phyloP scores from a whole-genome alignment of 2,329 filamentous ascomycete species.

The Exophiala sp. region DNA sequence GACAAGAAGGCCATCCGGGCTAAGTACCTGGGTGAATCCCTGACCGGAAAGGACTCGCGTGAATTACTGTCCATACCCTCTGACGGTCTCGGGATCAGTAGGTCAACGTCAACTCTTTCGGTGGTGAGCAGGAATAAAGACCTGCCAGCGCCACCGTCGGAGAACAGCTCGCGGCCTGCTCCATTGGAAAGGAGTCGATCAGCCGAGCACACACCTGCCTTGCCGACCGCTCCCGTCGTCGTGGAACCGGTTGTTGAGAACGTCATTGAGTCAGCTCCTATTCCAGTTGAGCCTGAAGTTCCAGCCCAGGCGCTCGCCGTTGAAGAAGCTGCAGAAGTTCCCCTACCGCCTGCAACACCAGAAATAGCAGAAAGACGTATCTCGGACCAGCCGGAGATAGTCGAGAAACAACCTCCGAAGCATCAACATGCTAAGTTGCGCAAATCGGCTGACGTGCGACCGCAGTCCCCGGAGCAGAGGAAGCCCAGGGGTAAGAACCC shows the following conservation, averaged over 20 bases:
- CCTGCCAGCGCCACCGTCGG: conserved; percentile 19
- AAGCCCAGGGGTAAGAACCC: conserved; percentile 17
- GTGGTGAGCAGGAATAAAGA: conserved; percentile 26
- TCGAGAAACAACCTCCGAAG: conserved; percentile 6
- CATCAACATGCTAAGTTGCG: conserved; percentile 19
- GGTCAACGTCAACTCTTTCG: conserved; percentile 25
- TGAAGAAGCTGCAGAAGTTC: conserved; percentile 34
- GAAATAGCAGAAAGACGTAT: conserved; percentile 4
- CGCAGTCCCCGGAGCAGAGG: conserved; percentile 17
- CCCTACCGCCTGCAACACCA: conserved; percentile 29
- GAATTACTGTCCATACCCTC: conserved; percentile 38
- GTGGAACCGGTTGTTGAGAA: background rate
- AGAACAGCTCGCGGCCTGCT: conserved; percentile 4
- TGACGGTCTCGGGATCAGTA: conserved; percentile 35
- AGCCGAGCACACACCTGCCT: conserved; percentile 7
- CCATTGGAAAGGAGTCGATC: conserved; percentile 17
- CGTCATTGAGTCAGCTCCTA: conserved; percentile 9
- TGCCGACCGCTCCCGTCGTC: background rate
- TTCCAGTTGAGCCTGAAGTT: conserved; percentile 30
- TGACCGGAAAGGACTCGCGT: conserved; percentile 62
- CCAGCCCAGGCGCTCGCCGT: conserved; percentile 25
- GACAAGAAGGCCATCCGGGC: conserved; percentile 82
- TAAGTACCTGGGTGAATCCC: conserved; percentile 72
- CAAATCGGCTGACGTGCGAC: conserved; percentile 19
- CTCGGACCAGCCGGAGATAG: conserved; percentile 5